phyloP scores from a whole-genome alignment of 805 yeast species.

The Suhomyces prunicola region DNA sequence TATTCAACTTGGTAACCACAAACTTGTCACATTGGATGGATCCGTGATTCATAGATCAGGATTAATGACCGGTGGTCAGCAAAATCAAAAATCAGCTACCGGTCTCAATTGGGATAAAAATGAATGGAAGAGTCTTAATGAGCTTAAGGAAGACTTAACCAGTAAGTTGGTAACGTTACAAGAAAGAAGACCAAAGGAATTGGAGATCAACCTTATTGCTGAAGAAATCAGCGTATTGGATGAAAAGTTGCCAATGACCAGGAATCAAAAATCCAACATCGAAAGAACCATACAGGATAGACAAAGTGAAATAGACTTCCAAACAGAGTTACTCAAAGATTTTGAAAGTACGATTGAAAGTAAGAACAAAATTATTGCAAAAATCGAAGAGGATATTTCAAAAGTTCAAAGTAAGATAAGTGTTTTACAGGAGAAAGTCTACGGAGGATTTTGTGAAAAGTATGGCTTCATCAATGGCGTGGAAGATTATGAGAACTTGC shows the following conservation, averaged over 20 bases:
- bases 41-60: slow-evolving; percentile 82
- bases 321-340: slow-evolving; percentile 24
- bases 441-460: slow-evolving; percentile 50
- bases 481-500: slow-evolving; percentile 66
- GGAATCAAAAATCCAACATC: slow-evolving; percentile 42
- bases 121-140: slow-evolving; percentile 53
- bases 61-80: slow-evolving; percentile 86
- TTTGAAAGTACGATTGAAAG: slow-evolving; percentile 16
- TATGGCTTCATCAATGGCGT: slow-evolving; percentile 53
- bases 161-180: slow-evolving; percentile 49
- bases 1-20: slow-evolving; percentile 43
- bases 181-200: slow-evolving; percentile 51
- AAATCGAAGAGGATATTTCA: slow-evolving; percentile 19
- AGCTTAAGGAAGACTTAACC: slow-evolving; percentile 47
- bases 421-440: slow-evolving; percentile 44
- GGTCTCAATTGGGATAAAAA: slow-evolving; percentile 67
- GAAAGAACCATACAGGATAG: slow-evolving; percentile 46
- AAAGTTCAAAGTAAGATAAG: slow-evolving; percentile 16
- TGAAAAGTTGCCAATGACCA: slow-evolving; percentile 41
- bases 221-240: slow-evolving; percentile 50
- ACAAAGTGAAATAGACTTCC: slow-evolving; percentile 51
- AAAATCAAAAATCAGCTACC: slow-evolving; percentile 41
- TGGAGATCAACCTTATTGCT: slow-evolving; percentile 53
- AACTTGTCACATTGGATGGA: slow-evolving; percentile 80
- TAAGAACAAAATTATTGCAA: slow-evolving; percentile 12